These are phyloP conservation scores for Ephemerocybe angulata DNA, from an alignment of 768 basidiomycete species.

Conservation along the genomic window DNA sequence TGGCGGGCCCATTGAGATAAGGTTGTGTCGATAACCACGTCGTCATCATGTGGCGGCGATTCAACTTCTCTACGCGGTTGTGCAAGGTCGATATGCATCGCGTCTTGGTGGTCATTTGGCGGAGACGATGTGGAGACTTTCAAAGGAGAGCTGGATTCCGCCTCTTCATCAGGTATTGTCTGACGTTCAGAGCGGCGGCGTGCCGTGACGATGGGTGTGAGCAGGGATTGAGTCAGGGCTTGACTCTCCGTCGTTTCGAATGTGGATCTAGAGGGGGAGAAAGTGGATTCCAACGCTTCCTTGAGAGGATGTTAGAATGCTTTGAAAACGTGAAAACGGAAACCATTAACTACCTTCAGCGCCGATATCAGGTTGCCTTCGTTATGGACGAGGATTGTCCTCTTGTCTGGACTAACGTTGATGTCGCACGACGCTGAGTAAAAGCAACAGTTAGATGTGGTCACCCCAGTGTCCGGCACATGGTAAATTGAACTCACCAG, in stretches of 20 bases:
- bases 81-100: no score
- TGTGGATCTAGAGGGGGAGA: slow-evolving; percentile 68
- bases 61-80: no score
- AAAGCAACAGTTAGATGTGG: background rate
- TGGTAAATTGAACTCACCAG: slow-evolving; percentile 44
- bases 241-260: slow-evolving; percentile 45
- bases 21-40: background rate
- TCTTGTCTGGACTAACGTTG: slow-evolving; percentile 95
- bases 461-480: background rate
- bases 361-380: slow-evolving; percentile 75
- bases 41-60: no score
- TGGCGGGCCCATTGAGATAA: background rate
- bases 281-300: slow-evolving; percentile 64
- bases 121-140: no score
- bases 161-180: background rate
- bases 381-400: slow-evolving; percentile 89
- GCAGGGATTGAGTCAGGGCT: slow-evolving; percentile 2
- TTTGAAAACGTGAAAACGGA: background rate
- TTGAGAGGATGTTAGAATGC: slow-evolving; percentile 22
- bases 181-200: background rate
- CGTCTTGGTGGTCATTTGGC: no score
- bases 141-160: no score
- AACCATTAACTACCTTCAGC: slow-evolving; percentile 59
- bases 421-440: slow-evolving; percentile 77
- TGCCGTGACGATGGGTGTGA: background rate